These are phyloP conservation scores for Eremomyces bilateralis DNA, from an alignment of 495 filamentous ascomycete species.

Conservation along the genomic window DNA sequence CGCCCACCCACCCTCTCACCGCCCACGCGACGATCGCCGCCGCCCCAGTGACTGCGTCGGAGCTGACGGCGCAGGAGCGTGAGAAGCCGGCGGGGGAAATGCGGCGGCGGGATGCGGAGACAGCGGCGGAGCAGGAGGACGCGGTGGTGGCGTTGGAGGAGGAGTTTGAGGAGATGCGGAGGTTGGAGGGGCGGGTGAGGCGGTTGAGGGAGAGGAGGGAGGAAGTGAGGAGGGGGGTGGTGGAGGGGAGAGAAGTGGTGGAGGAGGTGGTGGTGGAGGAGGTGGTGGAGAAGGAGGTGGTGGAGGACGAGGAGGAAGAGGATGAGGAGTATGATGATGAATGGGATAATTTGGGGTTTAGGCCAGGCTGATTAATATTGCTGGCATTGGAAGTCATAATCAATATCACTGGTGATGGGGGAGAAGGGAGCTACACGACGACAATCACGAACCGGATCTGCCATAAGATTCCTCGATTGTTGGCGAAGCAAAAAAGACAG, in stretches of 20 bases:
- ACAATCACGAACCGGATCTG: too few relatives aligned
- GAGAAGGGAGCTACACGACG: too few relatives aligned
- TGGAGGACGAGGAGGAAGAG: slow-evolving; percentile 22
- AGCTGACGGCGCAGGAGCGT: slow-evolving; percentile 42
- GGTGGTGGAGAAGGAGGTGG: slow-evolving; percentile 4
- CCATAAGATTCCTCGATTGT: too few relatives aligned
- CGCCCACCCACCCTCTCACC: slow-evolving; percentile 10
- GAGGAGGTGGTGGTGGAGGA: slow-evolving; percentile 22
- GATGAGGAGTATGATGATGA: slow-evolving; percentile 35
- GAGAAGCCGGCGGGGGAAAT: slow-evolving; percentile 31
- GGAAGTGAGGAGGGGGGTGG: slow-evolving; percentile 31
- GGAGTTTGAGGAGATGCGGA: slow-evolving; percentile 91
- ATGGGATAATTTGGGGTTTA: slow-evolving; percentile 50
- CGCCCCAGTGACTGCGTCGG: slow-evolving; percentile 43
- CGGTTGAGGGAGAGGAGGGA: slow-evolving; percentile 53
- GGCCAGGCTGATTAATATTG: not conserved
- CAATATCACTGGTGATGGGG: too few relatives aligned
- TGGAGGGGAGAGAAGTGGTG: slow-evolving; percentile 20
- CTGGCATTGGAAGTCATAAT: not conserved
- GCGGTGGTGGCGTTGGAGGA: slow-evolving; percentile 58
- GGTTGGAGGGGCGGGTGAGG: slow-evolving; percentile 58
- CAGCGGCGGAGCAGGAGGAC: slow-evolving; percentile 73
- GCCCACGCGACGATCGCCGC: slow-evolving; percentile 46
- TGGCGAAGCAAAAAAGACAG: too few relatives aligned
- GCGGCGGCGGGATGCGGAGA: slow-evolving; percentile 35